Base-by-base conservation (phyloP, 2,329 filamentous ascomycete genomes). In the Botryosphaeria dothidea region DNA sequence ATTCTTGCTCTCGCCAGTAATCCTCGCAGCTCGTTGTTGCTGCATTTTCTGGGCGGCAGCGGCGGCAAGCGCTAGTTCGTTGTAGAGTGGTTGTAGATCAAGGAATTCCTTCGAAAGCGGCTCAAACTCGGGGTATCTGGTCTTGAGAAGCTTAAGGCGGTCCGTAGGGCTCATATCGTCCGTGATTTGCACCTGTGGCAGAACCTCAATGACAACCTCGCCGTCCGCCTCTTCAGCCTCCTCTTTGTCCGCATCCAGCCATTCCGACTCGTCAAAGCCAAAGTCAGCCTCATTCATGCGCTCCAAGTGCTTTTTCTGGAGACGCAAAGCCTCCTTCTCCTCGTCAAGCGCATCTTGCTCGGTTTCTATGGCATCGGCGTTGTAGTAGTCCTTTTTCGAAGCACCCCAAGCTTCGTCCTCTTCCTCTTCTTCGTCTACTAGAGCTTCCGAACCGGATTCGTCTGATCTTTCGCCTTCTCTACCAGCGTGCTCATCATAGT, bases 251-350 rank as follows among this genome's bases (percentile, higher is more conserved):
- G 83, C 80, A 27, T 85, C 87, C 41, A 89, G 76, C 95, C 94
- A 98, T 70, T 96, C 93, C 46, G 88, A 85, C 73, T 96, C 92
- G 71, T 98, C 93, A 69, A 98, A 96, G 8, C 92, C 90, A 73
- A 97, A 99, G 75, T 99, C 95, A 43, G 91, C 90, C 70, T 96
- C 93, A 5, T 88, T 87, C 91, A 99, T 95, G 69, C 90, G 89
- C 70, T 92, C 85, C 25, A 98, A 79, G 74, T 95, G 94, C 83
- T 97, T 97, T 78, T 93, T 89, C 77, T 98, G 94, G 66, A 99
- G 79, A 67, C 92, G 85, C 76, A 90, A 89, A 3, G 94, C 95
- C 76, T 99, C 96, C 11, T 85, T 88, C 78, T 99, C 96, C 82
- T 99, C 95, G 73, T 95, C 93, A 34, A 96, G 79, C 0, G 95